Evolutionary conservation across 441 rosid genomes (phyloP), one percentile per base, ranked within the genome.

Genomic region (Breynia disticha): DNA sequence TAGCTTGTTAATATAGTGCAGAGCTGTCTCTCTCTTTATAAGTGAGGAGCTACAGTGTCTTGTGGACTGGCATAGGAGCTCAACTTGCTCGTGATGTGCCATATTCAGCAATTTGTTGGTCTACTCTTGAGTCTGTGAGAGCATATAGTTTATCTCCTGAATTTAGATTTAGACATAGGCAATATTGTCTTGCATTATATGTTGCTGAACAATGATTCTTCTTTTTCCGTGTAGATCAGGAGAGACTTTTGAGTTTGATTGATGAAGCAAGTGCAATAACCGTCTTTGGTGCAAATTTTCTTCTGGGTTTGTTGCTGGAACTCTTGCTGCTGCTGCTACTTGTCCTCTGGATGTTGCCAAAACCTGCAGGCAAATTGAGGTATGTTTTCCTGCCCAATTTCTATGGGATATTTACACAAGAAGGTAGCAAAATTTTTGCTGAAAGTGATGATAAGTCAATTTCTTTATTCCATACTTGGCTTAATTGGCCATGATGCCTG

Each of bases 71-170:
- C 71, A 82, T 88, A 81, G 97, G 98, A 63, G 91, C 98, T 2
- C 98, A 93, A 66, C 93, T 93, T 72, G 90, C 96, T 62, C 96
- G 97, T 49, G 98, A 93, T 73, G 97, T 93, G 70, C 98, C 98
- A 11, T 93, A 77, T 64, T 88, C 97, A 32, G 98, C 86, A 61
- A 93, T 93, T 61, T 93, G 97, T 71, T 93, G 98, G 98, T 78
- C 93, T 13, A 75, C 95, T 19, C 90, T 93, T 48, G 98, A 93
- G 72, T 93, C 98, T 19, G 97, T 89, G 68, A 82, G 91, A 32
- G 57, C 58, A 55, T 54, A 17, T 16, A 22, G 48, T 41, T 54
- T 20, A 43, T 43, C 44, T 32, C 15, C 19, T 50, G 22, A 52
- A 11, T n/a, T 19, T 17, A 11, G 16, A 12, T 28, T 28, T 28